Evolutionary conservation across 805 yeast species (phyloP).

Genomic region (Wickerhamiella qilinensis): DNA sequence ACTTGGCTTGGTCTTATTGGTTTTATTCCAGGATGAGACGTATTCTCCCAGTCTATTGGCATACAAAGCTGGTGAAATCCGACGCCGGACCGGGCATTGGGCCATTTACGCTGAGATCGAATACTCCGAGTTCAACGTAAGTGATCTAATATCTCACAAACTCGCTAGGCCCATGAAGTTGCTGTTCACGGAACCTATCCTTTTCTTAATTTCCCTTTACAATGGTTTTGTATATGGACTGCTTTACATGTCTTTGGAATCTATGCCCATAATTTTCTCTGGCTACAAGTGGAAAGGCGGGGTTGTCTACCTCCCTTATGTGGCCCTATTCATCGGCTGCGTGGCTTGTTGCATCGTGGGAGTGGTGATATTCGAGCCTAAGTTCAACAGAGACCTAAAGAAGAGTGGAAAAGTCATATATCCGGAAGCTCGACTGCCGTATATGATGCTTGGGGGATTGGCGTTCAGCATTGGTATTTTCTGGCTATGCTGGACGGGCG

Average conservation of each 20-base stretch:
- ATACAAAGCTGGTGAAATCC: conserved; percentile 44
- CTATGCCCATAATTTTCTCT: conserved; percentile 56
- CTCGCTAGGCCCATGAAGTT: conserved; percentile 51
- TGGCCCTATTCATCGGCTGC: conserved; percentile 53
- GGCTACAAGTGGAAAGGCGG: conserved; percentile 48
- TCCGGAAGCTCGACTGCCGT: conserved; percentile 68
- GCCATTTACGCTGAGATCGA: conserved; percentile 89
- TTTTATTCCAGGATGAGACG: conserved; percentile 24
- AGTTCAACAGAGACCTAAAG: conserved; percentile 31
- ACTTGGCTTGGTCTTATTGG: conserved; percentile 23
- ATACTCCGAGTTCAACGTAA: conserved; percentile 35
- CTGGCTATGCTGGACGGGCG: conserved; percentile 84
- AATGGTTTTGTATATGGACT: conserved; percentile 72
- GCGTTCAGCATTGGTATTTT: conserved; percentile 63
- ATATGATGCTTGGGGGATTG: conserved; percentile 58
- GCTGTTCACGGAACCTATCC: conserved; percentile 56
- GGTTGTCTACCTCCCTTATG: conserved; percentile 61
- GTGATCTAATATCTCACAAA: conserved; percentile 46
- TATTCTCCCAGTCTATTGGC: conserved; percentile 36
- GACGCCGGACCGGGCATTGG: conserved; percentile 65
- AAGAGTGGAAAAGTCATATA: conserved; percentile 43
- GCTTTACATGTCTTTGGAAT: conserved; percentile 54
- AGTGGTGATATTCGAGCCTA: conserved; percentile 38
- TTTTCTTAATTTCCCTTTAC: conserved; percentile 51
- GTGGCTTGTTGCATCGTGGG: conserved; percentile 26